Base-by-base conservation (phyloP, 495 filamentous ascomycete species). In the Parathielavia appendiculata region DNA sequence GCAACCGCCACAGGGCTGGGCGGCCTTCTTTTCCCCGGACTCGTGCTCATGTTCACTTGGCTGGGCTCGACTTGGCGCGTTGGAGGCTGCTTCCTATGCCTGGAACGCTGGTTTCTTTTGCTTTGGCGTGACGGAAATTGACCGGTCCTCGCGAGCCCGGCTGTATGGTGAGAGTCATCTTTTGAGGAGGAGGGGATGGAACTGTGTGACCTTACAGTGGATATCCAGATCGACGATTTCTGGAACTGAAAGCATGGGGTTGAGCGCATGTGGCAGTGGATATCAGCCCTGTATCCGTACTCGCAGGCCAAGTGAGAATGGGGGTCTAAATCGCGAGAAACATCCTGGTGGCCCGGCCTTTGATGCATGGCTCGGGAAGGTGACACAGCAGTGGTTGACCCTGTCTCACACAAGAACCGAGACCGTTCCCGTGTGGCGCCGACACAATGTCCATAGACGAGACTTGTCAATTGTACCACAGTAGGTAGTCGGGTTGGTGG, bases 251-350 rank as follows among this genome's bases (percentile, higher is more conserved):
- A 43, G 22, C 38, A 43, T 43, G 51, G 39, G 7, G 39, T 17
- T 41, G 38, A 22, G 19, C 6, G 52, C 52, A 54, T 45, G 40
- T 45, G 52, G 40, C 23, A 54, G 52, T 54, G 51, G 51, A 54
- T 41, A 54, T 54, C 39, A 32, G 12, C 39, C 51, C 51, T n/a
- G 47, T n/a, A n/a, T n/a, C n/a, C n/a, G n/a, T n/a, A n/a, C n/a
- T n/a, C n/a, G n/a, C n/a, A n/a, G n/a, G n/a, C n/a, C n/a, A n/a
- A n/a, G n/a, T n/a, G n/a, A n/a, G n/a, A n/a, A 12, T 22, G 43
- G 43, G 10, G 19, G 13, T 9, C 6, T 6, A 12, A 22, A 20
- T 11, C n/a, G n/a, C n/a, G n/a, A n/a, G 10, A 45, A 13, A n/a
- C 48, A 36, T 50, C 16, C 30, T 5, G 35, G 49, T 12, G 10